phyloP scores from a whole-genome alignment of 257 asterid genomes.

The Primulina eburnea region DNA sequence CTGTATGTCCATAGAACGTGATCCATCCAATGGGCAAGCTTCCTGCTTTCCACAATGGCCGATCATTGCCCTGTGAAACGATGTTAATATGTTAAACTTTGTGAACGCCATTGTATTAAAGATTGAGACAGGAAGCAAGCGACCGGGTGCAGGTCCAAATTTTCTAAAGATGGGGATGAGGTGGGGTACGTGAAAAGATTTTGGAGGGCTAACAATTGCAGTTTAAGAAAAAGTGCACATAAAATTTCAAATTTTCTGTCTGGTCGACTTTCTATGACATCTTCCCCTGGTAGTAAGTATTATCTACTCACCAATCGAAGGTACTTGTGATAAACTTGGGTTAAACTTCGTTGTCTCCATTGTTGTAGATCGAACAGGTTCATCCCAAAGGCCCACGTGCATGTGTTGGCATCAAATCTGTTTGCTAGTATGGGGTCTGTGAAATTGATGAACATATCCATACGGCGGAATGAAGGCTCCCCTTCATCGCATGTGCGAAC shows the following conservation, averaged over 20 bases:
- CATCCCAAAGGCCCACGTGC: slow-evolving; percentile 99
- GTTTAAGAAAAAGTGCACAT: not conserved
- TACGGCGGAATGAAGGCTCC: slow-evolving; percentile 65
- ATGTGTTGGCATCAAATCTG: slow-evolving; percentile 47
- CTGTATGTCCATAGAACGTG: slow-evolving; percentile 62
- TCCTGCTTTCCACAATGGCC: slow-evolving; percentile 62
- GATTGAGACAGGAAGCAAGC: not conserved
- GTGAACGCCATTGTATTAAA: not conserved
- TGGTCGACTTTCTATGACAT: not conserved
- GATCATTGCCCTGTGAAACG: slow-evolving; percentile 50
- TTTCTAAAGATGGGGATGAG: not conserved
- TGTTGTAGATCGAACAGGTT: slow-evolving; percentile 75
- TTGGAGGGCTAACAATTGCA: not conserved
- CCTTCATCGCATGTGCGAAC: slow-evolving; percentile 72
- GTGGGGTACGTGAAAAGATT: not conserved
- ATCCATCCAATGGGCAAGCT: slow-evolving; percentile 90
- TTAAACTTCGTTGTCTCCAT: slow-evolving; percentile 72
- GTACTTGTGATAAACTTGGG: slow-evolving; percentile 60
- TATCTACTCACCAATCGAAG: slow-evolving; percentile 57
- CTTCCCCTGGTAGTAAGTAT: not conserved
- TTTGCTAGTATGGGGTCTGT: slow-evolving; percentile 60
- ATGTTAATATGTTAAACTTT: slow-evolving; percentile 3
- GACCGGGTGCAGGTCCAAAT: not conserved
- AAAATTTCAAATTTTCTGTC: not conserved
- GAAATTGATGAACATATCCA: slow-evolving; percentile 74